Percentiles rank a stretch among this genome's conserved stretches.
These are phyloP conservation scores for Picochlorum sp. DNA, from an alignment of 139 green algal species.

Conservation along the genomic window DNA sequence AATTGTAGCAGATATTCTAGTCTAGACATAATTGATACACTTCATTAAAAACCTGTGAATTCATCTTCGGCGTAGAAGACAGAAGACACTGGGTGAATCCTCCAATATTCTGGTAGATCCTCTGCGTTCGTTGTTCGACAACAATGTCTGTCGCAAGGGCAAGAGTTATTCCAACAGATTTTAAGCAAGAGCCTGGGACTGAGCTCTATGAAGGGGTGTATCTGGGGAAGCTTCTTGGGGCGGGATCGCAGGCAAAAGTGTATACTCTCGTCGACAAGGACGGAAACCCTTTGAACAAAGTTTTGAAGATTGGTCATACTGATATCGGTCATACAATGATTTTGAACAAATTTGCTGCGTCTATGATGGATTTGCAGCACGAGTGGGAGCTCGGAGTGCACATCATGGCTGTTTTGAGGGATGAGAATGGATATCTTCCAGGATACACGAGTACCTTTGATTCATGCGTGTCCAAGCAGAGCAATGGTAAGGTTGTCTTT, in stretches of 20 bases:
- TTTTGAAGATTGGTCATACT: slow-evolving; percentile 24
- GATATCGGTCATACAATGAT: slow-evolving; percentile 15
- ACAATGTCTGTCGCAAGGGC: background rate
- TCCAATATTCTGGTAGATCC: no score
- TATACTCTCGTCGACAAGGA: slow-evolving; percentile 13
- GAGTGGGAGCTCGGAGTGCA: slow-evolving; percentile 22
- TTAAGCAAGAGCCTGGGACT: background rate
- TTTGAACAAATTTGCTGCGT: slow-evolving; percentile 1
- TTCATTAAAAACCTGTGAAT: no score
- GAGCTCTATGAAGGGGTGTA: background rate
- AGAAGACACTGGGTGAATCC: no score
- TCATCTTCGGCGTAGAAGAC: no score
- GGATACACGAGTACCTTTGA: slow-evolving; percentile 21
- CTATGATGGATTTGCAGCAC: slow-evolving; percentile 4
- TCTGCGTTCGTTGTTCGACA: no score
- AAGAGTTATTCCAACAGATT: background rate
- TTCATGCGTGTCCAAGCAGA: background rate
- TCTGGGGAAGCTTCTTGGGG: slow-evolving; percentile 9
- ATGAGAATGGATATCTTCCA: slow-evolving; percentile 12
- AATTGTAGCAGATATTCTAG: no score
- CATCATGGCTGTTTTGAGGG: slow-evolving; percentile 10
- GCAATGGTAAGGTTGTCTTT: background rate
- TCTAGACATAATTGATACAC: no score
- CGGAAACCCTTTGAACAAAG: slow-evolving; percentile 17
- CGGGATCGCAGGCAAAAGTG: slow-evolving; percentile 20